phyloP scores from a whole-genome alignment of 2,329 filamentous ascomycete genomes.

The Falciphora oryzae region DNA sequence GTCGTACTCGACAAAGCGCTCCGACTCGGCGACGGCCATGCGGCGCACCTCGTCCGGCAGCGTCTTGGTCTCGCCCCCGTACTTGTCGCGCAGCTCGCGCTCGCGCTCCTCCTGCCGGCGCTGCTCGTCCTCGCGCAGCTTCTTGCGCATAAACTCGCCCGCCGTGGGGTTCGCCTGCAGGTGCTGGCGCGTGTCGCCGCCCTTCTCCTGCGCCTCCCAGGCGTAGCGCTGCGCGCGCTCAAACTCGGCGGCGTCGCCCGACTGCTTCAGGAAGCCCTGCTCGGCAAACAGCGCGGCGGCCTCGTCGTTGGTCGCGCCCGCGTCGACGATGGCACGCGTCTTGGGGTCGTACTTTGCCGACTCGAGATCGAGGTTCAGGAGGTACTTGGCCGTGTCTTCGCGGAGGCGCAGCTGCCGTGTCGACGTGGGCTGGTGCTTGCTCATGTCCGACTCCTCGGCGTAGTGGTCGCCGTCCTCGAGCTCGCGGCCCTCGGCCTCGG shows the following conservation, averaged over 20 bases:
- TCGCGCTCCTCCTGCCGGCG: conserved; percentile 61
- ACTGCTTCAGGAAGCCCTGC: conserved; percentile 83
- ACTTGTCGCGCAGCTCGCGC: conserved; percentile 72
- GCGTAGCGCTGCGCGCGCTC: conserved; percentile 84
- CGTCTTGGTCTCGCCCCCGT: conserved; percentile 56
- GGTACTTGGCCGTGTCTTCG: conserved; percentile 96
- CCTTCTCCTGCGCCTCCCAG: conserved; percentile 89
- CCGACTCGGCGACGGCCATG: conserved; percentile 69
- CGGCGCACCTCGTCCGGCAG: conserved; percentile 57
- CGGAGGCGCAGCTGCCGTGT: conserved; percentile 86
- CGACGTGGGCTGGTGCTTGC: conserved; percentile 82
- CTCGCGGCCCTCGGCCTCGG: conserved; percentile 43
- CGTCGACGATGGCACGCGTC: conserved; percentile 83
- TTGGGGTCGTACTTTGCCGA: conserved; percentile 98
- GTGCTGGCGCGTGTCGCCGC: conserved; percentile 74
- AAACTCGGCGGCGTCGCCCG: conserved; percentile 89
- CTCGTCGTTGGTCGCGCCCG: conserved; percentile 72
- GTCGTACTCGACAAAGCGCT: conserved; percentile 90
- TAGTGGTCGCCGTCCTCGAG: conserved; percentile 66
- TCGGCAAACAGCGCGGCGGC: conserved; percentile 82
- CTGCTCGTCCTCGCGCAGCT: conserved; percentile 68
- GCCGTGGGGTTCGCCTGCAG: conserved; percentile 95
- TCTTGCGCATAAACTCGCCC: conserved; percentile 77
- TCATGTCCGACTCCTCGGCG: conserved; percentile 95
- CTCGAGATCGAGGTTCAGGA: conserved; percentile 90